Conservation (phyloP, 768 basidiomycete genomes). For the Lyophyllum decastes region DNA sequence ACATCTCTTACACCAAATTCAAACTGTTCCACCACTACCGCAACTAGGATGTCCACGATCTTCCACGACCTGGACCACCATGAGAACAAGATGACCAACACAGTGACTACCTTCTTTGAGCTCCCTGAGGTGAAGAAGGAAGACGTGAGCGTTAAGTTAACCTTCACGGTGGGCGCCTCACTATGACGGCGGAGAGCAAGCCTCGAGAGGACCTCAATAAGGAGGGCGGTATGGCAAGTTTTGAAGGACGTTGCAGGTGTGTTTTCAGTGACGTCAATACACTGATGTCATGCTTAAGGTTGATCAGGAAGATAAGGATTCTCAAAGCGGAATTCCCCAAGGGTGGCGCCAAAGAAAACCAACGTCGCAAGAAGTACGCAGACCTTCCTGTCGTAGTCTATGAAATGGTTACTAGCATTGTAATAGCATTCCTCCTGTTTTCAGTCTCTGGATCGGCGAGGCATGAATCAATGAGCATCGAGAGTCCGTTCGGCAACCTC, state of each 20-base stretch:
- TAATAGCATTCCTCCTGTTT: too few relatives aligned
- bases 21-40: background rate
- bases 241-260: conserved; percentile 44
- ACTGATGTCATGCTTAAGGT: background rate
- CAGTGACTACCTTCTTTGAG: conserved; percentile 29
- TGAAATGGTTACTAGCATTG: too few relatives aligned
- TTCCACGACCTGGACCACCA: conserved; percentile 48
- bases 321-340: background rate
- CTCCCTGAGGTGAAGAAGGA: background rate
- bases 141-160: conserved; percentile 52
- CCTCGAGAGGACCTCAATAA: conserved; percentile 31
- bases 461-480: too few relatives aligned
- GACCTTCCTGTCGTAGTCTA: background rate
- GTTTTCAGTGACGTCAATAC: background rate
- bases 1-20: background rate
- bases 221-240: conserved; percentile 44
- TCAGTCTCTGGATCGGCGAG: too few relatives aligned
- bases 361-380: conserved; percentile 21
- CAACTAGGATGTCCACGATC: conserved; percentile 8
- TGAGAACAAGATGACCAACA: conserved; percentile 39
- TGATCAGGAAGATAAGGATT: background rate
- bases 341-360: conserved; percentile 43
- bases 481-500: too few relatives aligned
- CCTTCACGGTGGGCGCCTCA: conserved; percentile 46
- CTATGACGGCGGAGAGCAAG: conserved; percentile 44